phyloP scores from a whole-genome alignment of 345 rosid genomes.

The Populus nigra region DNA sequence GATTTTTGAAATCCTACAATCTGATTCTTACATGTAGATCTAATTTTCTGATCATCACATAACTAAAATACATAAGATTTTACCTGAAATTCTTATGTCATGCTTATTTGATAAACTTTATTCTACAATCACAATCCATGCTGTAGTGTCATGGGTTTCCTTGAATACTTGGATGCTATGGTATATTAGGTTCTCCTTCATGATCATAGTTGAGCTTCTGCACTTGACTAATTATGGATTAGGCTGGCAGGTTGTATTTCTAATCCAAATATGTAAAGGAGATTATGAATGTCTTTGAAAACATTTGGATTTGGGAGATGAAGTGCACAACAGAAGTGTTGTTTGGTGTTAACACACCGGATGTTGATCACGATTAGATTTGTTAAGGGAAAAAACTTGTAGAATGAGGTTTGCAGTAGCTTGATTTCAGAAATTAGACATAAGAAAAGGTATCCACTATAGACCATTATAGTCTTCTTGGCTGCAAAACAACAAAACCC shows the following conservation, averaged over 20 bases:
- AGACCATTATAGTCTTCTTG: neutral
- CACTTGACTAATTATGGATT: neutral
- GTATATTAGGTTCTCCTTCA: neutral
- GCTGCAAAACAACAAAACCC: neutral
- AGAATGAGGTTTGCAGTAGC: neutral
- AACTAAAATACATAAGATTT: neutral
- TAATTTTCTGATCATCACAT: neutral
- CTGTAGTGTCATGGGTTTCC: neutral
- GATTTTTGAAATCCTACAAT: neutral
- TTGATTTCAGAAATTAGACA: neutral
- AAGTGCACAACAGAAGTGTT: neutral
- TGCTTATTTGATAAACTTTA: neutral
- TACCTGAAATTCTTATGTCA: neutral
- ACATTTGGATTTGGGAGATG: neutral
- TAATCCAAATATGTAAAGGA: neutral
- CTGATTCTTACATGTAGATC: neutral
- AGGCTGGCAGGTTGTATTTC: neutral
- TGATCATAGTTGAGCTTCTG: neutral
- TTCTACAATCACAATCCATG: neutral
- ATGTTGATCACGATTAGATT: neutral
- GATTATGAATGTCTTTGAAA: neutral
- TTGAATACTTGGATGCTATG: neutral
- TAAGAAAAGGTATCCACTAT: too few relatives aligned
- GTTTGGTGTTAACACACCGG: neutral
- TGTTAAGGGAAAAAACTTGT: neutral